These are phyloP conservation scores for Phytophthora boehmeriae DNA, from an alignment of 352 stramenopile genomes.

Conservation along the genomic window DNA sequence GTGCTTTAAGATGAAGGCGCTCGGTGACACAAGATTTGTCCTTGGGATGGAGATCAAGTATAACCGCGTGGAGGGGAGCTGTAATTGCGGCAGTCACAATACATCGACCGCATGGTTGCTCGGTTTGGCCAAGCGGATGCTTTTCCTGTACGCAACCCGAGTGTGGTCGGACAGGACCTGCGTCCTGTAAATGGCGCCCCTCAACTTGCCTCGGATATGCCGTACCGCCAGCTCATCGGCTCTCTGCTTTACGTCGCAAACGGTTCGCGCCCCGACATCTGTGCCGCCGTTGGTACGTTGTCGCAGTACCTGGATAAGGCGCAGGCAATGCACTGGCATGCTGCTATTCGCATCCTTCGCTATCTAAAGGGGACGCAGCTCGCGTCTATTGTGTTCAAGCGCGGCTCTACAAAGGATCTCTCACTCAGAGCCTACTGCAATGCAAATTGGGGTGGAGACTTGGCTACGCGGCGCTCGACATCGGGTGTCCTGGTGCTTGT, in stretches of 20 bases:
- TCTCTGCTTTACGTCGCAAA: constrained; percentile 29
- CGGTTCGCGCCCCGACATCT: constrained; percentile 14
- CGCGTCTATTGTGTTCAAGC: constrained; percentile 8
- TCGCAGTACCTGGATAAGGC: constrained; percentile 26
- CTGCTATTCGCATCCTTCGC: constrained; percentile 15
- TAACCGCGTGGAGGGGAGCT: too few relatives aligned
- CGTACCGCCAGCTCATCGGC: constrained; percentile 2
- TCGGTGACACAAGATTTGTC: too few relatives aligned
- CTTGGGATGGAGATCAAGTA: too few relatives aligned
- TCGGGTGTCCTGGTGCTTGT: constrained; percentile 23
- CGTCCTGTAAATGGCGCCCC: background rate
- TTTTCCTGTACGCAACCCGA: background rate
- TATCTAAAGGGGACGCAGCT: constrained; percentile 30
- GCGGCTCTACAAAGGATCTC: background rate
- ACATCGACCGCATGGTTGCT: too few relatives aligned
- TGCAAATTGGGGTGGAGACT: constrained; percentile 28
- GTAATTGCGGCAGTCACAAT: too few relatives aligned
- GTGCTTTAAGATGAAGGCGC: too few relatives aligned
- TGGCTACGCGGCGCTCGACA: constrained; percentile 14
- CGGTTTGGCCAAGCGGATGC: too few relatives aligned
- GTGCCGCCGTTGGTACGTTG: constrained; percentile 1
- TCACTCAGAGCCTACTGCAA: constrained; percentile 11
- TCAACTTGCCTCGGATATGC: background rate
- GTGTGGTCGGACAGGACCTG: constrained; percentile 7
- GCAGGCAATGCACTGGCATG: constrained; percentile 17